Conservation (phyloP, 2,329 filamentous ascomycete species). For the Blastomyces silverae region DNA sequence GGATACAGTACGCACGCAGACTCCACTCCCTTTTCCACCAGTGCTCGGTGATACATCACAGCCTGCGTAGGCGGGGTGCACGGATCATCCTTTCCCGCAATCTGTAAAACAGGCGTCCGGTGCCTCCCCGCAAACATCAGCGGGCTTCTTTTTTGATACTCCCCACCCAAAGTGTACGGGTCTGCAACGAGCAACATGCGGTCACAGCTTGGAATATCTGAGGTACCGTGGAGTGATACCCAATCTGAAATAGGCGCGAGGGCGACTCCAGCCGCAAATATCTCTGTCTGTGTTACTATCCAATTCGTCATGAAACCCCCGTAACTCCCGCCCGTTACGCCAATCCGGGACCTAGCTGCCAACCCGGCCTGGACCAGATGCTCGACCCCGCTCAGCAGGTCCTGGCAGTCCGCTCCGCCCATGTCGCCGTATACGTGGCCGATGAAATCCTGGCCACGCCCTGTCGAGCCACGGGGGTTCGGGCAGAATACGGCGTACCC, state of each 20-base stretch:
- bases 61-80: background rate
- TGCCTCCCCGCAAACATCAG: conserved; percentile 4
- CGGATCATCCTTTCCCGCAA: conserved; percentile 1
- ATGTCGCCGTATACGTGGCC: conserved; percentile 2
- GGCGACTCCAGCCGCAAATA: conserved; percentile 1
- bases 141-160: conserved; percentile 1
- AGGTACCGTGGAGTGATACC: background rate
- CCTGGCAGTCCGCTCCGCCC: conserved; percentile 7
- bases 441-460: conserved; percentile 4
- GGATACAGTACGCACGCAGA: conserved; percentile 1
- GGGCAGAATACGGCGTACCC: conserved; percentile 7
- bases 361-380: background rate
- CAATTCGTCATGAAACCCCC: conserved; percentile 6
- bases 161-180: background rate
- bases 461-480: conserved; percentile 4
- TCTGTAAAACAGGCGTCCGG: background rate
- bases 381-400: conserved; percentile 6
- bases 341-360: background rate
- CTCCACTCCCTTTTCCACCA: conserved; percentile 4
- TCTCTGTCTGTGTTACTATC: conserved; percentile 4
- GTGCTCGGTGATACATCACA: background rate
- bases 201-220: background rate
- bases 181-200: background rate
- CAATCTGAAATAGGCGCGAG: background rate
- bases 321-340: conserved; percentile 6